A percentile compares a stretch with the other conserved stretches of the same genome.
phyloP scores from a whole-genome alignment of 306 rosid species.

The Canavalia gladiata region DNA sequence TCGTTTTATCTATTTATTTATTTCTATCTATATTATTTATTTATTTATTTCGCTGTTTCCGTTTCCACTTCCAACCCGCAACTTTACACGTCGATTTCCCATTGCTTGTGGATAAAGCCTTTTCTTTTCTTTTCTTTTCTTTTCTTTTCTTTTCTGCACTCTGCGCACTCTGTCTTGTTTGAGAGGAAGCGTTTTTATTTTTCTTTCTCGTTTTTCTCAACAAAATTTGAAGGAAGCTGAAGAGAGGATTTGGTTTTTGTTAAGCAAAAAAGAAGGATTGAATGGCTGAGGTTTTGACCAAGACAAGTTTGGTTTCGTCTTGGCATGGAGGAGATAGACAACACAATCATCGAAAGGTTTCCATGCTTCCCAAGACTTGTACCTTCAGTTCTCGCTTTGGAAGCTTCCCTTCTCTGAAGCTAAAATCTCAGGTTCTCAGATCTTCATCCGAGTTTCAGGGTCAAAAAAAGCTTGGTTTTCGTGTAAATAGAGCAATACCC shows the following conservation, averaged over 20 bases:
- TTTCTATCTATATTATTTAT: not conserved
- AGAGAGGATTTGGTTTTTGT: not conserved
- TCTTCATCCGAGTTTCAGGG: conserved; percentile 62
- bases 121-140: conserved; percentile 22
- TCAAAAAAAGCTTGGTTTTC: conserved; percentile 44
- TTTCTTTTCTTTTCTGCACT: conserved; percentile 31
- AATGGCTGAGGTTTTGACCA: conserved; percentile 69
- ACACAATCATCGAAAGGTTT: conserved; percentile 35
- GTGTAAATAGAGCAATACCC: conserved; percentile 46
- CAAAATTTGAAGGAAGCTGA: not conserved
- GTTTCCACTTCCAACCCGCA: conserved; percentile 29
- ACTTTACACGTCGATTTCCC: conserved; percentile 38
- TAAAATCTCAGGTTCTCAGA: conserved; percentile 54
- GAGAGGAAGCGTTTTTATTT: not conserved
- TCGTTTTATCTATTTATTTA: not conserved
- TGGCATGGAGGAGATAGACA: conserved; percentile 41
- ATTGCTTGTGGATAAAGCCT: conserved; percentile 51
- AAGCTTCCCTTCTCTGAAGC: conserved; percentile 54
- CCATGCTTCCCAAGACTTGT: conserved; percentile 49
- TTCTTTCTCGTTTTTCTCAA: not conserved
- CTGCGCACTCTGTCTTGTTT: too few relatives aligned
- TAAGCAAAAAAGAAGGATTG: conserved; percentile 4
- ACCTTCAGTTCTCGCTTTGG: conserved; percentile 37
- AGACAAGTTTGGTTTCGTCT: conserved; percentile 60
- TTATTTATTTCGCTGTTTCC: not conserved